These are phyloP conservation scores for Wilcoxina mikolae DNA, from an alignment of 495 filamentous ascomycete species.

Conservation along the genomic window DNA sequence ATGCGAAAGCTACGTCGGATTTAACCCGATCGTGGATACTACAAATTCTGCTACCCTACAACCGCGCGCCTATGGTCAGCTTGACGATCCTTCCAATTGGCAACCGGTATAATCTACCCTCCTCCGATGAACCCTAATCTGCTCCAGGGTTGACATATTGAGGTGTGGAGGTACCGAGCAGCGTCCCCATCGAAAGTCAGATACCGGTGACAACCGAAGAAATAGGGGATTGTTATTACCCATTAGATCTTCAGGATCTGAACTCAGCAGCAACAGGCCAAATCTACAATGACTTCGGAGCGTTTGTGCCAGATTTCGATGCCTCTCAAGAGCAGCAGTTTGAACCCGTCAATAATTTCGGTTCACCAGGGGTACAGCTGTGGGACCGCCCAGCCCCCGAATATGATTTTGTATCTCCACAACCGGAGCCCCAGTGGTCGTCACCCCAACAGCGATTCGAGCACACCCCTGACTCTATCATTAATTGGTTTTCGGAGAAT, in stretches of 20 bases:
- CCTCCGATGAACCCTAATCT: neutral
- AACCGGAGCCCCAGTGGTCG: neutral
- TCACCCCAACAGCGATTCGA: neutral
- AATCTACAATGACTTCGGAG: no score
- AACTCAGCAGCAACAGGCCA: no score
- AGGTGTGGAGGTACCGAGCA: neutral
- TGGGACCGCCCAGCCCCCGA: neutral
- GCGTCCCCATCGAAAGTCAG: neutral
- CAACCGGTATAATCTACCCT: neutral
- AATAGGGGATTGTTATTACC: no score
- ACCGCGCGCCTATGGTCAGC: neutral
- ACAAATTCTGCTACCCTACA: neutral
- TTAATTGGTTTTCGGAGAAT: neutral
- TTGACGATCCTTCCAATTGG: neutral
- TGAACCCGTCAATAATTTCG: neutral
- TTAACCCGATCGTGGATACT: neutral
- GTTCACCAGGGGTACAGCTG: neutral
- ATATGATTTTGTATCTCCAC: neutral
- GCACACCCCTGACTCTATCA: slow-evolving; percentile 1
- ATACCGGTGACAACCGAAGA: no score
- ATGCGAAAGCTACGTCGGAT: neutral
- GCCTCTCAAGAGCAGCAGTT: neutral
- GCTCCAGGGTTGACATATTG: neutral
- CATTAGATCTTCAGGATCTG: no score
- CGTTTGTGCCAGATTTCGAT: no score